phyloP scores from a whole-genome alignment of 73 alveolate species.

The Stentor roeselii region DNA sequence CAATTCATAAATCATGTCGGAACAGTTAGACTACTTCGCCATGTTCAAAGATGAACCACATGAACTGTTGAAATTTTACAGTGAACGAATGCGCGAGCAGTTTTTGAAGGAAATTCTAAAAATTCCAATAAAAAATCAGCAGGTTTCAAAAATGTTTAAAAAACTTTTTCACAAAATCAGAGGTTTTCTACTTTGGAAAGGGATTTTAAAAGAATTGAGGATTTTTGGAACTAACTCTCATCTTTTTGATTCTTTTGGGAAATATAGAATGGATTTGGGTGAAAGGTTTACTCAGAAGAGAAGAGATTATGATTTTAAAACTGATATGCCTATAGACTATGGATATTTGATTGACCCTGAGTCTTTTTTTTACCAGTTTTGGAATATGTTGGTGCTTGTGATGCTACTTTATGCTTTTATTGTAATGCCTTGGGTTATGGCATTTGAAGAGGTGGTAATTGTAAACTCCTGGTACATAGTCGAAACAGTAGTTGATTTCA shows the following conservation, averaged over 20 bases:
- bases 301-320: neutral
- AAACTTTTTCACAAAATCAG: neutral
- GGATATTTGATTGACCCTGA: neutral
- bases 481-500: neutral
- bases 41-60: too few relatives aligned
- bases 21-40: too few relatives aligned
- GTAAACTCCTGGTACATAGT: neutral
- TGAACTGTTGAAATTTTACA: too few relatives aligned
- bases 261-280: neutral
- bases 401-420: neutral
- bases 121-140: neutral
- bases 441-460: neutral
- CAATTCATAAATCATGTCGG: too few relatives aligned
- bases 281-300: neutral
- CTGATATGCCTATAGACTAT: neutral
- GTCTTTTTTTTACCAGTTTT: neutral
- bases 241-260: slow-evolving; percentile 3
- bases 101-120: too few relatives aligned
- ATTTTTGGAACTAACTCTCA: neutral
- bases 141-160: neutral
- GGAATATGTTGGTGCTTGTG: neutral
- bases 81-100: too few relatives aligned
- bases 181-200: neutral
- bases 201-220: neutral
- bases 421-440: slow-evolving; percentile 8